Conservation (phyloP, 139 green algal species). For the Volvox africanus region DNA sequence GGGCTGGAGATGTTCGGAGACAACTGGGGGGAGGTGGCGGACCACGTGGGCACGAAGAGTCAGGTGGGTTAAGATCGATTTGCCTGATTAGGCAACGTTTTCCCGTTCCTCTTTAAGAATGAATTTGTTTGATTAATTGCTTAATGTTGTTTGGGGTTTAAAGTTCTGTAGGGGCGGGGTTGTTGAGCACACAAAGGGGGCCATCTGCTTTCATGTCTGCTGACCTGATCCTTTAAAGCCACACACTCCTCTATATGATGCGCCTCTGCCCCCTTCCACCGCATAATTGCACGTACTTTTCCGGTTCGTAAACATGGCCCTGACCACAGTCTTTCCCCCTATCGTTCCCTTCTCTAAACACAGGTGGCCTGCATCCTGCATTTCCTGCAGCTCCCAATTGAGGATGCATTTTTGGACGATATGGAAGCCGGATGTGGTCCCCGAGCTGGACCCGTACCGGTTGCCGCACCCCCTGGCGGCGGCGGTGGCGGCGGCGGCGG, state of each 20-base stretch:
- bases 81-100: too few relatives aligned
- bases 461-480: neutral
- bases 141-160: too few relatives aligned
- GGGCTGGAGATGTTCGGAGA: conserved; percentile 90
- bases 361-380: conserved; percentile 89
- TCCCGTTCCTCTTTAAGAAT: too few relatives aligned
- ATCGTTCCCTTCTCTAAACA: neutral
- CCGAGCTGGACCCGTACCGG: neutral
- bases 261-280: too few relatives aligned
- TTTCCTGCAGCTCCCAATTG: conserved; percentile 93
- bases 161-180: too few relatives aligned
- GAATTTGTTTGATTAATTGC: too few relatives aligned
- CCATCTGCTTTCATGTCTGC: too few relatives aligned
- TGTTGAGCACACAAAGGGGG: too few relatives aligned
- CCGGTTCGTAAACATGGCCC: too few relatives aligned
- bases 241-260: too few relatives aligned
- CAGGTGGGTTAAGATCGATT: conserved; percentile 42
- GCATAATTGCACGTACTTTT: too few relatives aligned
- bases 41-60: conserved; percentile 88
- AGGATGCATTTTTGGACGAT: conserved; percentile 88
- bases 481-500: neutral
- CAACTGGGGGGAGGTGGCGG: conserved; percentile 86
- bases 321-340: neutral
- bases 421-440: conserved; percentile 56
- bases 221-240: too few relatives aligned